Evolutionary conservation across 2,329 filamentous ascomycete genomes (phyloP), one percentile per base, ranked within the genome.

Genomic region (Colletotrichum theobromicola): DNA sequence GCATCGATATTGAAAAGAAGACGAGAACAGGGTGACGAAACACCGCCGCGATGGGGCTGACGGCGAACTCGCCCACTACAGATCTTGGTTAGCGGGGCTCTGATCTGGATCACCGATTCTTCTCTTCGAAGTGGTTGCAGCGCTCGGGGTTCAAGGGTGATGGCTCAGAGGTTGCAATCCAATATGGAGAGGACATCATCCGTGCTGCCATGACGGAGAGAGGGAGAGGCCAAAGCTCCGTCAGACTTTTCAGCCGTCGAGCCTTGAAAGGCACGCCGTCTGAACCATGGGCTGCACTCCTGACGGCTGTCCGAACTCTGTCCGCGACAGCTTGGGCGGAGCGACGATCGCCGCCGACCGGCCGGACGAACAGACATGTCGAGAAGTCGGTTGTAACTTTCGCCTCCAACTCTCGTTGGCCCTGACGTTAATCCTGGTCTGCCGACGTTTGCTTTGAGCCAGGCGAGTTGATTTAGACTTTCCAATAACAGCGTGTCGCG

Each of bases 41-140:
- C 61, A 28, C 21, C 37, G 13, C 62, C 37, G 32, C 4, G 61
- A 74, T 66, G 67, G 72, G 72, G 72, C 67, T 65, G 72, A 66
- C 26, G 60, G 37, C 53, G 61, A 62, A 60, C 35, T 70, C 61
- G 46, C 26, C 70, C 70, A 72, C 42, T 37, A 72, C 62, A 71
- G 72, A 74, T 74, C 72, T 74, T 74, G 72, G 61, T 67, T 71
- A 62, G 72, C 67, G 72, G 72, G 72, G 53, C 61, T 62, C 32
- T 68, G 72, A 71, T 74, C 67, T 74, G 72, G 60, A 74, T 74
- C 72, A 42, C 30, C 67, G 62, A 57, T 42, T 71, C 24, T 63
- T 35, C 28, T 60, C 30, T 66, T 34, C 50, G 7, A 71, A 71
- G 46, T 10, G n/a, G 50, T 28, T 18, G 61, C 53, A 50, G 53